Evolutionary conservation across 345 rosid genomes (phyloP), one percentile per base, ranked within the genome.

Genomic region (Brassica nigra): DNA sequence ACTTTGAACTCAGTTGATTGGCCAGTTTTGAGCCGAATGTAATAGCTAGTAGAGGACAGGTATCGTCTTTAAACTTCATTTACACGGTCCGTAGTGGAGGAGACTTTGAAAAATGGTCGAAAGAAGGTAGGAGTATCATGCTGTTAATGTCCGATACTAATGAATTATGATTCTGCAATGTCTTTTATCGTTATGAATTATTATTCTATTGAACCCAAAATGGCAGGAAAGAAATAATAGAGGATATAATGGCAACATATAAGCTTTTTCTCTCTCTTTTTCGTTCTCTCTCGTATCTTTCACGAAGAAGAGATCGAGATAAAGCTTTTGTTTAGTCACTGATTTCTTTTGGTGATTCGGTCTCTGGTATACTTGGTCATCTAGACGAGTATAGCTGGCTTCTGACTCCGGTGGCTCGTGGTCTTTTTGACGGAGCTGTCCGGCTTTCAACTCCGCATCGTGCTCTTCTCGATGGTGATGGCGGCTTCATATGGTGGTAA

Each of bases 31-130:
- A 30, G 67, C 37, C n/a, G 31, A 54, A 49, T 69, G 76, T 75
- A 36, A 10, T 37, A 64, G n/a, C 68, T 52, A 31, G 8, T 29
- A 54, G n/a, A 69, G 49, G 47, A 67, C 34, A 29, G 0, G 82
- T 68, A 15, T 79, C 33, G 70, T 67, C 78, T 68, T 72, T 66
- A 71, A 28, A 66, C 58, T 71, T 67, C 55, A 44, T 16, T 73
- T 67, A 36, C 58, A 74, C 68, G 58, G 58, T 52, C 6, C 58
- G 47, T 78, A 16, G 33, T 62, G 29, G 65, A 36, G 29, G 65
- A 36, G 81, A 71, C 67, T 49, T 64, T 1, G 44, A 39, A 65
- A 65, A 28, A 31, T 37, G 77, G 31, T 33, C 16, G 52, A 74
- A 69, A 30, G 34, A 69, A 54, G 37, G 52, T 12, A 31, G 74